Evolutionary conservation across 805 yeast genomes (phyloP), one percentile per base, ranked within the genome.

Genomic region (Candida manassasensis): DNA sequence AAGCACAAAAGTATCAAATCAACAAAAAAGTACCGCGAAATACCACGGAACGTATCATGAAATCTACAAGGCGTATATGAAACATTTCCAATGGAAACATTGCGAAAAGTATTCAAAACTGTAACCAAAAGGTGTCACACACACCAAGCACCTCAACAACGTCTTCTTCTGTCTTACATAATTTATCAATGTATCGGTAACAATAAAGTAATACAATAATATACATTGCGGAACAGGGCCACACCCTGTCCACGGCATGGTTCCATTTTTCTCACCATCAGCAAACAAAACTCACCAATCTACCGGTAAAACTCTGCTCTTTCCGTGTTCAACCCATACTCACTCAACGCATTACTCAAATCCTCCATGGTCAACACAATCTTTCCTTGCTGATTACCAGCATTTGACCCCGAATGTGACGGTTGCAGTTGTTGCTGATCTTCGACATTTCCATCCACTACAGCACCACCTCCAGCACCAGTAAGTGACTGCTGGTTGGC

Each of bases 251-350:
- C 24, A 9, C 11, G 10, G 24, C 10, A 9, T 9, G 24, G 24
- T 21, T 11, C 11, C 24, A 9, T 9, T 21, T 11, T 21, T 9
- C 24, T n/a, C 13, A 26, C 29, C 9, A n/a, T n/a, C n/a, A n/a
- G n/a, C n/a, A n/a, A n/a, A n/a, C n/a, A n/a, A n/a, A n/a, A n/a
- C 21, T 8, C 19, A 7, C 31, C 26, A 19, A 9, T 24, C 32
- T 60, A 90, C 47, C 97, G 80, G 61, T 93, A 93, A 58, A 89
- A 93, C 46, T 88, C 97, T 0, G 98, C 97, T 49, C 96, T 75
- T 43, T 81, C 76, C 4, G 93, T 78, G 50, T 93, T 89, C 46
- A 93, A 68, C 2, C 96, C 96, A 53, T 93, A 93, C 54, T 93
- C 99, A 29, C 87, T 77, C 41, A 94, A 68, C 2, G 97, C 97